phyloP scores from a whole-genome alignment of 371 early-diverging fungal species.

The Dentiscutata heterogama region DNA sequence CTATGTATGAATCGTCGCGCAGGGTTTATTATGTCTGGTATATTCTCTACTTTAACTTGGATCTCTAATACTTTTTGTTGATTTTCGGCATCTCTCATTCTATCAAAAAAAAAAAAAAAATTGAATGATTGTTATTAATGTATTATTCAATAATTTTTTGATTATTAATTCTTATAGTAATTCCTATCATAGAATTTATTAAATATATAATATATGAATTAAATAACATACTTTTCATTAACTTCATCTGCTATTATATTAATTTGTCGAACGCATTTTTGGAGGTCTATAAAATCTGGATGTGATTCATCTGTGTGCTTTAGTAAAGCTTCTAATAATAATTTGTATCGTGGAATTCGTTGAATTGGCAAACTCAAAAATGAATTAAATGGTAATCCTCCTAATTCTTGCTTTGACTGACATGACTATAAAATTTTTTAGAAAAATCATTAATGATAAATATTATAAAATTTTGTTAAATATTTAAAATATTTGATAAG shows the following conservation, averaged over 20 bases:
- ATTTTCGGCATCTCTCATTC: constrained; percentile 40
- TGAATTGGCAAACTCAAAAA: constrained; percentile 85
- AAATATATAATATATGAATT: neutral
- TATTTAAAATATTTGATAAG: constrained; percentile 24
- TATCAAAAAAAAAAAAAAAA: constrained; percentile 8
- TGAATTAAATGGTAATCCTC: constrained; percentile 70
- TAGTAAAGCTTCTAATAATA: constrained; percentile 75
- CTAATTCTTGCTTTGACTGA: constrained; percentile 63
- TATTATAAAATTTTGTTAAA: constrained; percentile 7
- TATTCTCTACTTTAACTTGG: constrained; percentile 8
- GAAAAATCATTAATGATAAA: neutral
- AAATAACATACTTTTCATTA: constrained; percentile 35
- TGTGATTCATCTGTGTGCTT: constrained; percentile 58
- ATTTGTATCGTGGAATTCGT: constrained; percentile 81
- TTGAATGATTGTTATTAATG: neutral
- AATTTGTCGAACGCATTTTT: constrained; percentile 39
- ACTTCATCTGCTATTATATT: constrained; percentile 36
- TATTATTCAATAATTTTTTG: too few species aligned
- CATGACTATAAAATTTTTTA: constrained; percentile 36
- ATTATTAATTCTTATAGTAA: neutral
- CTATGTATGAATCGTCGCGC: constrained; percentile 17
- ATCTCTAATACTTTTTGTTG: constrained; percentile 43
- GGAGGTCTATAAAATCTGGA: constrained; percentile 19
- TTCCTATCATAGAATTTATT: neutral
- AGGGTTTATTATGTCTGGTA: constrained; percentile 32